Evolutionary conservation across 768 basidiomycete species (phyloP), one percentile per base, ranked within the genome.

Genomic region (Cubamyces sp.): DNA sequence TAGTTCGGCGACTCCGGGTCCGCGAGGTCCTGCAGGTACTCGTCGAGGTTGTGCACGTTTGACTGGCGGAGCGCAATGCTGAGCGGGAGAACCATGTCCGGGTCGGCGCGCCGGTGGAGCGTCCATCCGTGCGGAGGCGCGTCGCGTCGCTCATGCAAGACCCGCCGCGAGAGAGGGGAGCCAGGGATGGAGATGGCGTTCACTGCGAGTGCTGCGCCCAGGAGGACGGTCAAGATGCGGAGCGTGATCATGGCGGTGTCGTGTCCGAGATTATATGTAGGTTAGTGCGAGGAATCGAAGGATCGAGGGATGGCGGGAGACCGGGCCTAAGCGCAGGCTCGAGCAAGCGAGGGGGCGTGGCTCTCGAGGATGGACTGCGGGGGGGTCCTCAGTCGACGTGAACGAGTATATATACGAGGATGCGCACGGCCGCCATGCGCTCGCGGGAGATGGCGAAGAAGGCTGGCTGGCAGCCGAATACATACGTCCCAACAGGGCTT

Each of bases 71-170:
- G 72, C 2, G 69, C 76, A 40, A 79, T 70, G 28, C 73, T 73
- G 12, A 79, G 65, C 2, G 76, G 77, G 12, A 76, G 60, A 3
- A 40, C 42, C 5, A 68, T 67, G 9, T 74, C 68, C 12, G 76
- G 55, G 6, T 73, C 69, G 41, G 76, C 74, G 28, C 76, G 71
- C 25, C 78, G 74, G 37, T 70, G 64, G 41, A 73, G 67, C 0
- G 69, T 61, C 81, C 82, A 83, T 61, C 78, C 79, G 26, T 65
- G 45, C 3, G 81, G 82, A 3, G 62, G 54, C 2, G 54, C 43
- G n/a, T 50, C 30, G 21, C 64, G 60, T 7, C 60, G 52, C 40
- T 65, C 45, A n/a, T 46, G 45, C 45, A 46, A 11, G 26, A 75
- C 69, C 77, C 74, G 82, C 70, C 61, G 81, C 75, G 68, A 78